phyloP scores from a whole-genome alignment of 1,284 basidiomycete species.

The Ustilago sp. region DNA sequence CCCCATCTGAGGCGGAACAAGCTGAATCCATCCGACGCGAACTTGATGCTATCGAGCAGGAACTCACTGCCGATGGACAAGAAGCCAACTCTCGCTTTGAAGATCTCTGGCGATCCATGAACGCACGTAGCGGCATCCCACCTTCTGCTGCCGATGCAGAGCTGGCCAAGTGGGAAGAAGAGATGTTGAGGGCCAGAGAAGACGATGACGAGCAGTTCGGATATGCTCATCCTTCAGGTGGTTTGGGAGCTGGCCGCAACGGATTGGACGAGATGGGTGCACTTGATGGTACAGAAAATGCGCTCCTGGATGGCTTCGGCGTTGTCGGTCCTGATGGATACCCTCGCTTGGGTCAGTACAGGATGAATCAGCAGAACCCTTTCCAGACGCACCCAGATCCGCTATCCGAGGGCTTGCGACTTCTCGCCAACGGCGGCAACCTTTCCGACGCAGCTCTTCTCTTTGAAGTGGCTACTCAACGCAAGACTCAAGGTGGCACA shows the following conservation, averaged over 20 bases:
- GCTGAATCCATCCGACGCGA: slow-evolving; percentile 57
- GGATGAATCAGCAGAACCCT: slow-evolving; percentile 73
- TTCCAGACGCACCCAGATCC: slow-evolving; percentile 74
- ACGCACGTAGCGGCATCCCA: slow-evolving; percentile 47
- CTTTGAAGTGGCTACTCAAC: slow-evolving; percentile 81
- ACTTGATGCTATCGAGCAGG: slow-evolving; percentile 62
- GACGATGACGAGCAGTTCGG: slow-evolving; percentile 72
- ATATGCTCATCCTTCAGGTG: slow-evolving; percentile 70
- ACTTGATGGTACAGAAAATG: slow-evolving; percentile 63
- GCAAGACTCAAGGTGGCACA: slow-evolving; percentile 48
- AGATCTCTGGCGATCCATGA: slow-evolving; percentile 67
- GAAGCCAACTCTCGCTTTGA: slow-evolving; percentile 63
- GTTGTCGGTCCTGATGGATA: slow-evolving; percentile 63
- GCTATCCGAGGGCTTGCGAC: slow-evolving; percentile 74
- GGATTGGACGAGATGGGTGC: slow-evolving; percentile 60
- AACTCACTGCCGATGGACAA: slow-evolving; percentile 55
- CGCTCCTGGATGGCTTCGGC: slow-evolving; percentile 58
- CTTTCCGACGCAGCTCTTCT: slow-evolving; percentile 85
- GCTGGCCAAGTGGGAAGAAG: slow-evolving; percentile 79
- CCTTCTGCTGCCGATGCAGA: slow-evolving; percentile 60
- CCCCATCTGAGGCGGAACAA: slow-evolving; percentile 60
- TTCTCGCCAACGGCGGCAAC: slow-evolving; percentile 80
- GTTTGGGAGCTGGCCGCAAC: slow-evolving; percentile 56
- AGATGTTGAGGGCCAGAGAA: slow-evolving; percentile 73
- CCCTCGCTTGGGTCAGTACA: slow-evolving; percentile 63